phyloP scores from a whole-genome alignment of 108 stramenopile genomes.

The Phaeodactylum tricornutum region DNA sequence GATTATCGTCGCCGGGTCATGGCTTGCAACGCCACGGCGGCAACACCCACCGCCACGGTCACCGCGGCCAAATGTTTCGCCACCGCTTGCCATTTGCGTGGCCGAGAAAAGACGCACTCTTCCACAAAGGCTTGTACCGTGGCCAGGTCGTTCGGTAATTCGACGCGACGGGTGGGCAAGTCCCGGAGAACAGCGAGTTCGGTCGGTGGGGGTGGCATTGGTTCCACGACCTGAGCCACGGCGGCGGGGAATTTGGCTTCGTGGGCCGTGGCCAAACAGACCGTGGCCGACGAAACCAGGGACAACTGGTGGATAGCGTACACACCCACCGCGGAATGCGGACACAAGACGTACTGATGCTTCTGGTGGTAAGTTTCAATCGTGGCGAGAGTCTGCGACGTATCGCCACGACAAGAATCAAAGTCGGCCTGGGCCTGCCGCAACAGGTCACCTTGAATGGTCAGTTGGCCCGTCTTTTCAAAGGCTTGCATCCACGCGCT shows the following conservation, averaged over 20 bases:
- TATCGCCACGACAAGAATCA: slow-evolving; percentile 72
- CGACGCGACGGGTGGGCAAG: slow-evolving; percentile 56
- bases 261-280: slow-evolving; percentile 95
- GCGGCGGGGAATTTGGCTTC: slow-evolving; percentile 95
- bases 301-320: slow-evolving; percentile 70
- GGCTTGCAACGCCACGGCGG: too few species aligned
- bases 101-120: slow-evolving; percentile 16
- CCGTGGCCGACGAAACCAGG: slow-evolving; percentile 44
- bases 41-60: too few species aligned
- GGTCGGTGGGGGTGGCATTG: slow-evolving; percentile 55
- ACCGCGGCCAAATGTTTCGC: too few species aligned
- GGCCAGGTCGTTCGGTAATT: slow-evolving; percentile 69
- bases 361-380: slow-evolving; percentile 79
- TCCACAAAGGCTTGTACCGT: slow-evolving; percentile 77
- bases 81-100: too few species aligned
- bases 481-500: slow-evolving; percentile 87
- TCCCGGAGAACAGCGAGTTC: slow-evolving; percentile 47
- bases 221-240: slow-evolving; percentile 58
- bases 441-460: slow-evolving; percentile 66
- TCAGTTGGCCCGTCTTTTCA: slow-evolving; percentile 86
- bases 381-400: slow-evolving; percentile 67
- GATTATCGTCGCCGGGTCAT: too few species aligned
- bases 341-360: slow-evolving; percentile 89
- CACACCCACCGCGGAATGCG: slow-evolving; percentile 95
- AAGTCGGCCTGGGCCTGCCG: slow-evolving; percentile 82